Base-by-base conservation (phyloP, 345 rosid genomes). In the Bruguiera parviflora region DNA sequence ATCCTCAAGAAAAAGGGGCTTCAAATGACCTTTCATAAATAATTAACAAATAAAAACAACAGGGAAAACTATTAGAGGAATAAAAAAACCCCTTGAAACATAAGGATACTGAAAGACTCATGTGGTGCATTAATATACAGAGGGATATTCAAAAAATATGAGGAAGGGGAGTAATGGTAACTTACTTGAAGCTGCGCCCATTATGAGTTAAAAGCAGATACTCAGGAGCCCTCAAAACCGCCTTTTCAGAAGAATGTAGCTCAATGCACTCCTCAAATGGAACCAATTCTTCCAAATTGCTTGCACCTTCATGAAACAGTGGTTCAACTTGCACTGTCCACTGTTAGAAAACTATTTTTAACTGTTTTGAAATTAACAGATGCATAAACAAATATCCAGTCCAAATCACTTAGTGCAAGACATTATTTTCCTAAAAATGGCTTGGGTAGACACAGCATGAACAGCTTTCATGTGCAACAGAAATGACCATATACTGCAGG, bases 181-280 rank as follows among this genome's bases (percentile, higher is more conserved):
- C 99, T 82, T 64, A 92, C 99, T 90, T 95, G 96, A 92, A 92
- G 88, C 82, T 85, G 39, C 97, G 91, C 63, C 98, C 97, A 8
- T 95, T 92, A 72, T 90, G 81, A 58, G 96, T 89, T 63, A 95
- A 97, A 74, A 90, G 92, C 75, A 92, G 86, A 80, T 87, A 90
- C 56, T 90, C 96, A 24, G 99, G 97, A 80, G 85, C 82, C 81
- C 79, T 84, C 68, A 90, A 90, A 75, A 90, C 86, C 52, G 81
- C 69, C 73, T 85, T 86, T 15, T 83, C 86, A 56, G 89, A 87
- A 71, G 98, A 90, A 66, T 79, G 86, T 76, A 96, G 76, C 81
- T 90, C 87, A 74, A 96, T 79, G 72, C 89, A 89, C 77, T 96
- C 97, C 86, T 90, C 98, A 70, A 92, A 92, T 49, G 97, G 98